Evolutionary conservation across 352 stramenopile species (phyloP), one percentile per base, ranked within the genome.

Genomic region (Phytopythium vexans): DNA sequence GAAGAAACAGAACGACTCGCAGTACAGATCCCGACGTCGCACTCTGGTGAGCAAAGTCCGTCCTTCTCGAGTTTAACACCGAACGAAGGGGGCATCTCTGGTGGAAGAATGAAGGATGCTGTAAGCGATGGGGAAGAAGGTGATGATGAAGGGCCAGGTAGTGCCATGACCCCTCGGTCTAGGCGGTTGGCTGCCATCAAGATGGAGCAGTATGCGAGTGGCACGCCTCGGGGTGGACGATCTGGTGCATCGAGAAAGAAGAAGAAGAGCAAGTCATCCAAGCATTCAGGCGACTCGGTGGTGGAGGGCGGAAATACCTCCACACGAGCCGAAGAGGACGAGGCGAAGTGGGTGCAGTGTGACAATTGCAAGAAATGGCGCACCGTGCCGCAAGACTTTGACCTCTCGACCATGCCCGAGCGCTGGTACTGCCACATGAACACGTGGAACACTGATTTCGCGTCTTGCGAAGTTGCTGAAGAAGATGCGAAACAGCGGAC

Each of bases 361-460:
- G 96, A 99, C 49, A 77, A 72, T 35, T 99, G 96, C 74, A 83
- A 88, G 36, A 98, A 98, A 63, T 99, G 96, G 96, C 89, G 96
- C 39, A 95, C 93, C 11, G 80, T 99, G 11, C 88, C 95, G 4
- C 85, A 78, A 48, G 66, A 78, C 35, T 81, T 98, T 15, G 83
- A 98, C 58, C 59, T 94, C 43, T 77, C 97, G 31, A 72, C 71
- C 12, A 92, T 99, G 66, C 94, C 95, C 8, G 90, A 98, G 34
- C 75, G 88, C 49, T 99, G 96, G 96, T 98, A 97, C 60, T 99
- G 96, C 70, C 76, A 89, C 49, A 92, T 98, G 77, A 99, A 99
- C 70, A 82, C 74, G 8, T 98, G 92, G 82, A 90, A 97, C 63
- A 56, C 66, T 15, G 86, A 75, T 38, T 85, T 88, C 42, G 89